Evolutionary conservation across 306 rosid species (phyloP).

Genomic region (Malus sieversii): DNA sequence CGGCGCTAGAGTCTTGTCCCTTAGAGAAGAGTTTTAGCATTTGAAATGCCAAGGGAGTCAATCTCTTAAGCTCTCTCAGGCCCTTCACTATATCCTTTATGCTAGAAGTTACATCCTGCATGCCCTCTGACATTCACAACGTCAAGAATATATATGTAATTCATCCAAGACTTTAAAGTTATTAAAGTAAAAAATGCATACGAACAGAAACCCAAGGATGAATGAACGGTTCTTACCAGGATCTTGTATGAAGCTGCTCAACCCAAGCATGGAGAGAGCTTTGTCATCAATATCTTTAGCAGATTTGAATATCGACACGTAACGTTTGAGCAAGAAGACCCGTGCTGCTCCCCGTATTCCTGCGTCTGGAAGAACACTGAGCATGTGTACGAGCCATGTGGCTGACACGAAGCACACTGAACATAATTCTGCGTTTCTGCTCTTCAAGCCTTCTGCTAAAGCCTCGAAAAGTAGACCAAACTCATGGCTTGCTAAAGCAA

Average conservation of each 20-base stretch:
- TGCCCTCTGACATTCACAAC: conserved; percentile 62
- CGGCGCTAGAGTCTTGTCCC: conserved; percentile 58
- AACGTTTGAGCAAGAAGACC: conserved; percentile 60
- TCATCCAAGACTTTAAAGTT: background rate
- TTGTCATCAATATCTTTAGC: conserved; percentile 59
- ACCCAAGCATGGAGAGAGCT: conserved; percentile 75
- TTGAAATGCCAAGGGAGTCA: conserved; percentile 65
- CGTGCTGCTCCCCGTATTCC: conserved; percentile 79
- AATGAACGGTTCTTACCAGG: conserved; percentile 41
- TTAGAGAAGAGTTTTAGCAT: conserved; percentile 55
- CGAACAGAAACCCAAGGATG: background rate
- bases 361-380: conserved; percentile 70
- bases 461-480: conserved; percentile 83
- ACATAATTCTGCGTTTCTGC: conserved; percentile 48
- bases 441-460: conserved; percentile 77
- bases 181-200: background rate
- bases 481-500: conserved; percentile 71
- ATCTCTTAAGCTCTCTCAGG: conserved; percentile 73
- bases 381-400: conserved; percentile 80
- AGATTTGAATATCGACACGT: conserved; percentile 57
- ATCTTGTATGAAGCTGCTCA: conserved; percentile 60
- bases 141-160: conserved; percentile 12
- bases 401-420: conserved; percentile 72
- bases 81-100: conserved; percentile 57
- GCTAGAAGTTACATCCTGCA: conserved; percentile 41